Evolutionary conservation across 176 grass and related monocot genomes (phyloP), one percentile per base, ranked within the genome.

Genomic region (Tuctoria greenei): DNA sequence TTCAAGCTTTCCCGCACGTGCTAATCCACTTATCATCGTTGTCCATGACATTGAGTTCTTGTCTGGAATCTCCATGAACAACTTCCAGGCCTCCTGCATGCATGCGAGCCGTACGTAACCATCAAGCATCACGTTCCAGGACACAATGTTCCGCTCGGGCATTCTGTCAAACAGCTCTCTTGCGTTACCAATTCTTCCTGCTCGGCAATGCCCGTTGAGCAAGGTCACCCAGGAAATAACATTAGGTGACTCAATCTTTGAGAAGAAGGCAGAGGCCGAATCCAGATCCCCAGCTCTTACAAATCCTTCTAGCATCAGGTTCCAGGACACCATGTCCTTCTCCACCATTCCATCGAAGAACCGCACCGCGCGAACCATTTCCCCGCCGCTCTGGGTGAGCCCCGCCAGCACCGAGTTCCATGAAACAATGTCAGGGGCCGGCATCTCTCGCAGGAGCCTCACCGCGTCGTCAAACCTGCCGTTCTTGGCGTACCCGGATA

Each of bases 281-380:
- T 69, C 75, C 44, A 89, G 56, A 78, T 89, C 77, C 3, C 86
- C 77, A 66, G 77, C 37, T 25, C 76, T 72, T 74, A 89, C 80
- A 59, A 72, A 81, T 1, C 90, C 90, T n/a, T 84, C 86, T 37
- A 93, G 71, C 80, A 86, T 84, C 59, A 93, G 74, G 84, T 93
- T 93, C 80, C 83, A 89, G 49, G 90, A 93, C 28, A 81, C 63
- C 6, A 56, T 20, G 75, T 89, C 86, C 79, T 72, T 89, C 57
- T 74, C 66, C 0, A 42, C 72, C 80, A 93, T 89, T 23, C 81
- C 39, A 7, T 89, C 25, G 2, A 93, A 89, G 73, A 93, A 89
- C 2, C 67, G 28, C 61, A 63, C 70, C 0, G 76, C 81, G 10
- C 11, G 68, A 11, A 34, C 67, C 63, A 86, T 86, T 45, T 78